Evolutionary conservation across 345 rosid species (phyloP), one percentile per base, ranked within the genome.

Genomic region (Lepidium aucheri): DNA sequence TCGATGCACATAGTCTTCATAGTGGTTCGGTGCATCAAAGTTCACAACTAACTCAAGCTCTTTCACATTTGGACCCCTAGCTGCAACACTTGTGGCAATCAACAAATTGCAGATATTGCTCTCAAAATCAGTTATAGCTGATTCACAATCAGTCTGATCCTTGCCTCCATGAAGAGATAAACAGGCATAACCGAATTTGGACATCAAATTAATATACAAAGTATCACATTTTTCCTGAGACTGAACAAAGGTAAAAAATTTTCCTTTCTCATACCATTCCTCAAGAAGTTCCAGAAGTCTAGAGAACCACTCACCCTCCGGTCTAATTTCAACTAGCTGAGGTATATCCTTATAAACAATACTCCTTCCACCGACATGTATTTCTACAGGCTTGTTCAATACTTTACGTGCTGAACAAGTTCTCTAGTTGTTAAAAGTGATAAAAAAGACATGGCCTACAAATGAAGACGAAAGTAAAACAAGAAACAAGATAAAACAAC

Each of bases 331-430:
- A 16, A 88, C 87, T 74, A 86, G 60, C 70, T 86, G 97, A 35
- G 84, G 61, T 53, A 88, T 88, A 61, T 91, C 97, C 76, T 82
- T 85, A 83, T 86, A 86, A 59, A 88, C 97, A 72, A 91, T 96
- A 69, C 97, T 91, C 80, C 96, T 81, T 67, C 97, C 97, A 70
- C 96, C 96, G 18, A 85, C 88, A 70, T 88, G 97, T 67, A 91
- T 82, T 58, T 82, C 91, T 50, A 88, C 78, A 42, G 97, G 93
- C 59, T 81, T 91, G 79, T 67, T 84, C 82, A 86, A 63, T 16
- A 88, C 91, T 60, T 79, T 83, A 17, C 91, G 91, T 9, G 97
- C 97, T 79, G 85, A 79, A 62, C n/a, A n/a, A n/a, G n/a, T n/a
- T n/a, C n/a, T n/a, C n/a, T n/a, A n/a, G n/a, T n/a, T n/a, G n/a